phyloP scores from a whole-genome alignment of 1,139 yeast species.

The Hyphopichia buzzinii region DNA sequence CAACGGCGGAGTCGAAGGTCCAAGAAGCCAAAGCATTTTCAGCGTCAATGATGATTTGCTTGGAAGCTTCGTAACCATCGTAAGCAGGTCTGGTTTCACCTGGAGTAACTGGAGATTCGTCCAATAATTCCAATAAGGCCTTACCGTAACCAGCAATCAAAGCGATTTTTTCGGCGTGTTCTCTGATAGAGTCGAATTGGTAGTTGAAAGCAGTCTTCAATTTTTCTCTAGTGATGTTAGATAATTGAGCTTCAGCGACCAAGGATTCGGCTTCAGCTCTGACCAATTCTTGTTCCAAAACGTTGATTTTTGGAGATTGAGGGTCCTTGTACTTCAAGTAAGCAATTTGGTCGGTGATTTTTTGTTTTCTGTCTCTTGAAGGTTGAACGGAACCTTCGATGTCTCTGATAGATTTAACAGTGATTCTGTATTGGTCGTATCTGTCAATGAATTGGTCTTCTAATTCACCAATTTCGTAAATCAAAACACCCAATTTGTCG shows the following conservation, averaged over 20 bases:
- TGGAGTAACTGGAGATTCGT: slow-evolving; percentile 83
- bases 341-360: slow-evolving; percentile 82
- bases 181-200: slow-evolving; percentile 81
- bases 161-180: slow-evolving; percentile 80
- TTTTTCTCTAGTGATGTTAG: slow-evolving; percentile 84
- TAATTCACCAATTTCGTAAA: slow-evolving; percentile 80
- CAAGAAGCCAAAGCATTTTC: slow-evolving; percentile 81
- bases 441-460: slow-evolving; percentile 87
- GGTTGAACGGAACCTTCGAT: slow-evolving; percentile 88
- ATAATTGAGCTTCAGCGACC: slow-evolving; percentile 88
- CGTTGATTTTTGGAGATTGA: slow-evolving; percentile 75
- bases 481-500: slow-evolving; percentile 79
- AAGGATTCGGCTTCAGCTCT: slow-evolving; percentile 89
- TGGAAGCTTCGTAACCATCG: slow-evolving; percentile 85
- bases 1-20: slow-evolving; percentile 80
- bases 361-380: slow-evolving; percentile 81
- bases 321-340: slow-evolving; percentile 82
- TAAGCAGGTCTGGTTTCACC: slow-evolving; percentile 89
- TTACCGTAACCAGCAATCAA: slow-evolving; percentile 88
- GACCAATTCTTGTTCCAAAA: slow-evolving; percentile 82
- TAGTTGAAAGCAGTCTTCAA: slow-evolving; percentile 81
- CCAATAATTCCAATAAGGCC: slow-evolving; percentile 77
- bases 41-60: slow-evolving; percentile 82
- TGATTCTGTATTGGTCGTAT: slow-evolving; percentile 82
- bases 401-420: slow-evolving; percentile 76